A percentile compares a stretch with the other conserved stretches of the same genome.
Conservation (phyloP, 495 filamentous ascomycete species). For the Penicillium ucsense region DNA sequence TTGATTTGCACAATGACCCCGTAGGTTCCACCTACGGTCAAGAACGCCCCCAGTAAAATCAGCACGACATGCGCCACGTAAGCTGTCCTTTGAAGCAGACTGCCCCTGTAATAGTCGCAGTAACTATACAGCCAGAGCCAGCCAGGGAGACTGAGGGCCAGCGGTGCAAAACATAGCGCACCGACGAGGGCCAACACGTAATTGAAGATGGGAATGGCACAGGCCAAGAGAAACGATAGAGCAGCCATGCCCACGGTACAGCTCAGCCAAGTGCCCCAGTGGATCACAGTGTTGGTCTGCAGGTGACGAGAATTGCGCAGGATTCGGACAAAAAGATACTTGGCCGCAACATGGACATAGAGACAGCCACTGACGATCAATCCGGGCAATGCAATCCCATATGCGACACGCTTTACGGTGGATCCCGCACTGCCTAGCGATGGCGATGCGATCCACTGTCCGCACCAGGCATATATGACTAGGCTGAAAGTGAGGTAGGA, state of each 20-base stretch:
- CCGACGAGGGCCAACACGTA: conserved; percentile 45
- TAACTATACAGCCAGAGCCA: conserved; percentile 41
- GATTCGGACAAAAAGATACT: conserved; percentile 57
- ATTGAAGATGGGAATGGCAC: conserved; percentile 62
- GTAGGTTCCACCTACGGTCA: conserved; percentile 33
- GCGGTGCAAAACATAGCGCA: conserved; percentile 26
- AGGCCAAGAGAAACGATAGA: conserved; percentile 56
- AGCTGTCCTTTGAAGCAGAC: conserved; percentile 2
- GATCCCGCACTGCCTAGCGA: conserved; percentile 58
- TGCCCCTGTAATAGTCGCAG: conserved; percentile 23
- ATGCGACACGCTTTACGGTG: conserved; percentile 54
- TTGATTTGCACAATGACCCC: conserved; percentile 29
- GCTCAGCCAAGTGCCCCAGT: conserved; percentile 44
- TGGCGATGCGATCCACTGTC: conserved; percentile 55
- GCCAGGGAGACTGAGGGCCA: conserved; percentile 33
- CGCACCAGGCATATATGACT: conserved; percentile 61
- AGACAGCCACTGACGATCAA: conserved; percentile 46
- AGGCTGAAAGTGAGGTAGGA: conserved; percentile 47
- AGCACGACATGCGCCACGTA: conserved; percentile 21
- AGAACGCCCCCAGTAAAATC: conserved; percentile 26
- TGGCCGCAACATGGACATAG: conserved; percentile 49
- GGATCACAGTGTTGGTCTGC: conserved; percentile 42
- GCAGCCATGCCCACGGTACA: conserved; percentile 46
- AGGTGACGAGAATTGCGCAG: conserved; percentile 45
- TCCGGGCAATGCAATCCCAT: conserved; percentile 66